phyloP scores from a whole-genome alignment of 345 rosid genomes.

The Melaleuca alternifolia region DNA sequence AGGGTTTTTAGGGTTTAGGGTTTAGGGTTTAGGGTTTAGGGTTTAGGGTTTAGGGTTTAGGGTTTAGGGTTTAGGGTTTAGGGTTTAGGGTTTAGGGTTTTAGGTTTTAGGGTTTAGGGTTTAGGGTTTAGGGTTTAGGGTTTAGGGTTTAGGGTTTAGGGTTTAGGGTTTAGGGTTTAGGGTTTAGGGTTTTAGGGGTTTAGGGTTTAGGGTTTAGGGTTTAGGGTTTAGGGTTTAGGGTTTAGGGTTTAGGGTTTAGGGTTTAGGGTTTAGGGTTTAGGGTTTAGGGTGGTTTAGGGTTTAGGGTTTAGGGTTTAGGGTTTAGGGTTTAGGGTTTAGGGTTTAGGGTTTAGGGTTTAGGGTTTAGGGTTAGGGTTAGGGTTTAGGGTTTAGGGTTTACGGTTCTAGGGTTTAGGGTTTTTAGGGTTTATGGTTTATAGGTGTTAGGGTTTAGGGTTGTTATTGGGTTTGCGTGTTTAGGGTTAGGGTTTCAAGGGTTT shows the following conservation, averaged over 20 bases:
- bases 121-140: neutral
- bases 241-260: neutral
- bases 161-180: neutral
- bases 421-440: neutral
- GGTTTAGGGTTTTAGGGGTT: neutral
- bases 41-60: neutral
- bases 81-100: neutral
- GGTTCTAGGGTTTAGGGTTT: too few species aligned
- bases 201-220: neutral
- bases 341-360: neutral
- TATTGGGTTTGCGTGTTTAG: neutral
- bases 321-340: neutral
- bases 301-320: neutral
- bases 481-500: slow-evolving; percentile 1
- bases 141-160: neutral
- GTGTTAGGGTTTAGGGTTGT: neutral
- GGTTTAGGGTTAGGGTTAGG: too few species aligned
- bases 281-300: neutral
- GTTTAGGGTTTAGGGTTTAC: too few species aligned
- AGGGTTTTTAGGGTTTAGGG: slow-evolving; percentile 3
- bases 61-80: slow-evolving; percentile 1
- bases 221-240: neutral
- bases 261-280: neutral
- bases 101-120: neutral
- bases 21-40: neutral